Conservation (phyloP, 2,329 filamentous ascomycete genomes). For the Trichoderma breve region DNA sequence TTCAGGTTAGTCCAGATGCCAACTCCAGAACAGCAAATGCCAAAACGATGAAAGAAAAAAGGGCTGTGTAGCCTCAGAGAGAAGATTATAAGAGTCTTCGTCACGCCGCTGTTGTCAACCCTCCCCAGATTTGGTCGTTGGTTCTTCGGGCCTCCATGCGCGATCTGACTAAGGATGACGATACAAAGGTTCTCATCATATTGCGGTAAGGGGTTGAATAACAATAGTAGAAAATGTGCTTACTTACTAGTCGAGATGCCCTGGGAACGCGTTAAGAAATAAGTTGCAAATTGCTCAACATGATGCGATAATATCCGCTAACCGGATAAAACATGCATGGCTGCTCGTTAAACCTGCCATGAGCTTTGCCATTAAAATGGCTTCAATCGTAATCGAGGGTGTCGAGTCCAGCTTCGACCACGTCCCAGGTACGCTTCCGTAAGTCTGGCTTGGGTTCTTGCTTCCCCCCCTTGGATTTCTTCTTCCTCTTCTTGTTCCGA, state of each 20-base stretch:
- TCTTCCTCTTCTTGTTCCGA: conserved; percentile 36
- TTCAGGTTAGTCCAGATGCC: background rate
- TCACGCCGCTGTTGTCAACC: conserved; percentile 40
- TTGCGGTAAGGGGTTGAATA: background rate
- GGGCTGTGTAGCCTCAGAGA: conserved; percentile 43
- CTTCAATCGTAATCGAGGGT: conserved; percentile 59
- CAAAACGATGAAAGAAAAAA: background rate
- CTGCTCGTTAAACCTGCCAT: background rate
- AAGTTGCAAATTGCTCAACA: background rate
- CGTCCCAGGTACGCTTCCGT: conserved; percentile 65
- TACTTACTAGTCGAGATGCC: background rate
- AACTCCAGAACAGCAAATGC: background rate
- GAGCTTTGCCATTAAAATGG: background rate
- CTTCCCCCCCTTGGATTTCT: conserved; percentile 38
- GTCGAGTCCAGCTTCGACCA: conserved; percentile 60
- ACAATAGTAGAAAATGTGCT: background rate
- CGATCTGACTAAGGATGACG: conserved; percentile 95
- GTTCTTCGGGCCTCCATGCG: conserved; percentile 33
- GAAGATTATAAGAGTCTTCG: conserved; percentile 52
- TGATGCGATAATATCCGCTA: background rate
- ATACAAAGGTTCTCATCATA: conserved; percentile 86
- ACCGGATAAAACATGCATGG: too few species aligned
- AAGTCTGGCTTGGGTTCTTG: conserved; percentile 57
- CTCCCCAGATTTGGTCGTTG: conserved; percentile 34
- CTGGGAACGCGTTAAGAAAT: background rate